Conservation (phyloP, 2,329 filamentous ascomycete species). For the Nemania bipapillata region DNA sequence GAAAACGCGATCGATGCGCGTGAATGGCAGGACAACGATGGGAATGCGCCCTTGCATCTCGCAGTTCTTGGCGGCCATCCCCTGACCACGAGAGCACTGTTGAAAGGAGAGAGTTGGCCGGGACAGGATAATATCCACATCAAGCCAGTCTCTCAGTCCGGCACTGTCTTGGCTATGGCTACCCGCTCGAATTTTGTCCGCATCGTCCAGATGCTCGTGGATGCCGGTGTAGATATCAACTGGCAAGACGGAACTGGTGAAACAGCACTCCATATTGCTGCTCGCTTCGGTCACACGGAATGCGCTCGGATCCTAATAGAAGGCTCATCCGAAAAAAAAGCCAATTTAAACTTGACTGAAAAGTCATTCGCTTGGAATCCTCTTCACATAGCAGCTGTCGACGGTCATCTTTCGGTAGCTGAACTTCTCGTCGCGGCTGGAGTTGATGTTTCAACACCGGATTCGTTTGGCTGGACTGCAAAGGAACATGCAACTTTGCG, state of each 20-base stretch:
- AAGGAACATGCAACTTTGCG: conserved; percentile 91
- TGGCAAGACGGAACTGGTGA: conserved; percentile 91
- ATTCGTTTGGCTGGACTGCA: conserved; percentile 93
- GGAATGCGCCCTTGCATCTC: conserved; percentile 89
- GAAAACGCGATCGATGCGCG: conserved; percentile 85
- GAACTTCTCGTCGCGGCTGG: conserved; percentile 81
- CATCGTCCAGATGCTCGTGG: conserved; percentile 87
- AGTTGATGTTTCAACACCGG: conserved; percentile 76
- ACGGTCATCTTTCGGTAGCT: conserved; percentile 80
- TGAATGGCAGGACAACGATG: conserved; percentile 92
- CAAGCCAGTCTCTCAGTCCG: conserved; percentile 80
- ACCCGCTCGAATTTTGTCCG: conserved; percentile 85
- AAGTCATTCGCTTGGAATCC: conserved; percentile 93
- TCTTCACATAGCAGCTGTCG: conserved; percentile 90
- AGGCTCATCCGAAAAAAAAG: conserved; percentile 75
- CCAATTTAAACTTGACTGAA: conserved; percentile 80
- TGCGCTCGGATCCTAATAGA: conserved; percentile 81
- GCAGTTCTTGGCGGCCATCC: conserved; percentile 92
- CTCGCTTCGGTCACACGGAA: conserved; percentile 83
- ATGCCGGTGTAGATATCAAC: conserved; percentile 91
- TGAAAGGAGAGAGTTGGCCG: conserved; percentile 83
- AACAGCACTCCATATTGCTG: conserved; percentile 90
- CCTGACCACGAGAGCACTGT: conserved; percentile 81
- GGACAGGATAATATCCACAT: conserved; percentile 72
- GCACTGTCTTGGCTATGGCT: conserved; percentile 86